Base-by-base conservation (phyloP, 1,139 yeast species). In the Yamadazyma pseudoaaseri region DNA sequence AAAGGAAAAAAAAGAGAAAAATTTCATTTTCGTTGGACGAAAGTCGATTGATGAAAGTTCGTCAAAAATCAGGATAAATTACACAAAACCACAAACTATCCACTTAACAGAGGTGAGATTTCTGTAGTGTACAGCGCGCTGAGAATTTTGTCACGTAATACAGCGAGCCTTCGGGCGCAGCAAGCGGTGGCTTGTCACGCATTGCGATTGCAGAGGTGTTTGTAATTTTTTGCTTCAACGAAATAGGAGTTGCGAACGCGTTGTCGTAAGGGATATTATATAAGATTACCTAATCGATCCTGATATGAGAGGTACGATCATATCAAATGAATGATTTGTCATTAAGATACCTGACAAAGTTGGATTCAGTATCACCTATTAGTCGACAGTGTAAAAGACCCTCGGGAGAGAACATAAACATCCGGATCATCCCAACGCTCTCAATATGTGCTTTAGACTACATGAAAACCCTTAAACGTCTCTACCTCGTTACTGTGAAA, bases 11-110 rank as follows among this genome's bases (percentile, higher is more conserved):
- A 29, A 29, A 29, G 24, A 29, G 27, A 23, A 23, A 29, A 29
- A 29, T 16, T 29, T 29, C 23, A 24, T 16, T 23, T 17, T 29
- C 27, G 32, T 29, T 29, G 32, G 32, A 29, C 32, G 32, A 29
- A 23, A 26, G 13, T 23, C 26, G 17, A 22, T 22, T 22, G 12
- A 22, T 22, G 25, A 29, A 29, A 29, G 24, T 29, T 23, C 31
- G 31, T 29, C 31, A 29, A 29, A 29, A 29, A 22, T 8, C 25
- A 12, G 25, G 25, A 22, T 10, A 10, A 22, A 22, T 22, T 22
- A 22, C 25, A 22, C 25, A 22, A 22, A 22, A 22, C n/a, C 12
- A 11, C n/a, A 6, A n/a, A 9, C 20, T 18, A 9, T 22, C 25
- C 25, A 8, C 12, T 22, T 22, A 7, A 22, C 13, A 10, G n/a